These are phyloP conservation scores for Speleostelium caveatum DNA, from an alignment of 78 protist genomes.

Conservation along the genomic window DNA sequence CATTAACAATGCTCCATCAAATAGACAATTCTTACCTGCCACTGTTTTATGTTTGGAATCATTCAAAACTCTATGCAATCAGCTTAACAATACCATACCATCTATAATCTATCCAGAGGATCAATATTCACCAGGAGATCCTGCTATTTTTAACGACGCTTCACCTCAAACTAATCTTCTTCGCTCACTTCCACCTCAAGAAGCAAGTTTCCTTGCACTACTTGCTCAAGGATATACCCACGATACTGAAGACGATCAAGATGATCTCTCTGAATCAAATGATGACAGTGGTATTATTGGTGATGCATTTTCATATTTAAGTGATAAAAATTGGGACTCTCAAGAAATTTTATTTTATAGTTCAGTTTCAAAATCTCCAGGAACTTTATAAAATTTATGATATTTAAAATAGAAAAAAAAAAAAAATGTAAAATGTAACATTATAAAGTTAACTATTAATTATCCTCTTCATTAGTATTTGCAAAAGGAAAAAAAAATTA, in stretches of 20 bases:
- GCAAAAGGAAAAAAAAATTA: too few relatives aligned
- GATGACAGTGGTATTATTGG: neutral
- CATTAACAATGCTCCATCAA: conserved; percentile 63
- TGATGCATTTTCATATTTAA: neutral
- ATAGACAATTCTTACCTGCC: conserved; percentile 42
- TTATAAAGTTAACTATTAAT: too few relatives aligned
- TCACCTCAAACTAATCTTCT: conserved; percentile 32
- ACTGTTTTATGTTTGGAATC: conserved; percentile 17
- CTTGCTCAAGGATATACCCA: conserved; percentile 30
- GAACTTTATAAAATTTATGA: too few relatives aligned
- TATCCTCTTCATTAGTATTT: too few relatives aligned
- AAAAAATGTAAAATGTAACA: too few relatives aligned
- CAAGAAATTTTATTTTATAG: too few relatives aligned
- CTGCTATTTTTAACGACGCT: neutral
- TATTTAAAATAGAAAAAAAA: too few relatives aligned
- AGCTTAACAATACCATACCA: conserved; percentile 36
- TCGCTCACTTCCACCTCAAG: conserved; percentile 41
- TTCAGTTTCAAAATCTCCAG: too few relatives aligned
- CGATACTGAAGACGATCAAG: neutral
- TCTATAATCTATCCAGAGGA: conserved; percentile 1
- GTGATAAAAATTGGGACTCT: neutral
- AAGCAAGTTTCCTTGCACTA: conserved; percentile 49
- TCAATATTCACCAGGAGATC: neutral
- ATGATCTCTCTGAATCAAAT: neutral
- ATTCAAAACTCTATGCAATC: conserved; percentile 28